Evolutionary conservation across 306 rosid species (phyloP).

Genomic region (Neltuma alba): DNA sequence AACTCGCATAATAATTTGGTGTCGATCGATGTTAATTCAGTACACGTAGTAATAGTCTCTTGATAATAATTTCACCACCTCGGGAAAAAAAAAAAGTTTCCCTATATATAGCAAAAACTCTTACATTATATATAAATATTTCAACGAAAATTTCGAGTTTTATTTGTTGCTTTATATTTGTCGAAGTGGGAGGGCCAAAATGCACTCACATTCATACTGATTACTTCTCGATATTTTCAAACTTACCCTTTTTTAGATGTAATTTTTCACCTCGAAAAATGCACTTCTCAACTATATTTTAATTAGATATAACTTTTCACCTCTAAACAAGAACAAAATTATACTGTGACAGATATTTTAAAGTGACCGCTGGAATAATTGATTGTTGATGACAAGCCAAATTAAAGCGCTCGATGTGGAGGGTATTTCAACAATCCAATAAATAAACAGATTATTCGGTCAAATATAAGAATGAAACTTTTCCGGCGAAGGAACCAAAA

Average conservation of each 20-base stretch:
- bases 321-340: not conserved
- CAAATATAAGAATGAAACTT: conserved; percentile 41
- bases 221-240: not conserved
- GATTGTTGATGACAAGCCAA: not conserved
- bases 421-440: conserved; percentile 25
- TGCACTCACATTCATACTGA: conserved; percentile 9
- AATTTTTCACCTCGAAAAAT: not conserved
- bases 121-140: not conserved
- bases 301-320: not conserved
- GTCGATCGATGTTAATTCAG: too few relatives aligned
- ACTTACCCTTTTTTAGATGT: not conserved
- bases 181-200: not conserved
- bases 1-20: too few relatives aligned
- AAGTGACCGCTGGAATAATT: not conserved
- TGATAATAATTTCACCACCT: not conserved
- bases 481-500: conserved; percentile 52
- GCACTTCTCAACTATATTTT: too few relatives aligned
- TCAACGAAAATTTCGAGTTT: not conserved
- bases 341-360: not conserved
- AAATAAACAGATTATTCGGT: conserved; percentile 2
- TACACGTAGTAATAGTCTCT: not conserved
- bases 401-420: conserved; percentile 4
- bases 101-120: not conserved
- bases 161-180: conserved; percentile 30
- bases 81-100: too few relatives aligned